A percentile compares a stretch with the other conserved stretches of the same genome.
Evolutionary conservation across 495 filamentous ascomycete genomes (phyloP).

Genomic region (Penicillium crystallinum): DNA sequence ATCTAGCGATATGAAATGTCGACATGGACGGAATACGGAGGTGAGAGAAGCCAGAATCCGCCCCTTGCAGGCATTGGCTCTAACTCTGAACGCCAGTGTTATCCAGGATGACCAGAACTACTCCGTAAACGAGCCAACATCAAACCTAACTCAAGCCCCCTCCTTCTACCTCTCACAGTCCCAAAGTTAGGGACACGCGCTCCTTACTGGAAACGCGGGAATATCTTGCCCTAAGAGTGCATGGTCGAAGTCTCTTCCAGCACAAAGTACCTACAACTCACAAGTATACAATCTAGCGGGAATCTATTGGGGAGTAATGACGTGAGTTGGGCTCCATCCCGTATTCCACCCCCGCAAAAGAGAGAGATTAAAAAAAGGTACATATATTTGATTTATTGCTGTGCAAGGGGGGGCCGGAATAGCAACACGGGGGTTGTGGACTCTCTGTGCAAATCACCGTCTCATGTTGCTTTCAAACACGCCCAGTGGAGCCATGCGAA

Average conservation of each 20-base stretch:
- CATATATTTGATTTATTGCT: neutral
- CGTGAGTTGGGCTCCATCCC: neutral
- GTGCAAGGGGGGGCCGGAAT: neutral
- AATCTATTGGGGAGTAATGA: neutral
- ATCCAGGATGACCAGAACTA: too few species aligned
- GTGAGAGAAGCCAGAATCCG: neutral
- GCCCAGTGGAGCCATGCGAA: neutral
- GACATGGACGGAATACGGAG: too few species aligned
- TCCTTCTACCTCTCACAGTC: too few species aligned
- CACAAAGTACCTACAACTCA: too few species aligned
- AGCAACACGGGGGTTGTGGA: neutral
- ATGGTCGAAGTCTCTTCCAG: too few species aligned
- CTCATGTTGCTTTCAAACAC: neutral
- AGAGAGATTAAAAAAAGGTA: neutral
- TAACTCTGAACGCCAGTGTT: neutral
- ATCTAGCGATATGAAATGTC: neutral
- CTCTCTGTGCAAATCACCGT: constrained; percentile 1
- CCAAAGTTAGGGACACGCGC: too few species aligned
- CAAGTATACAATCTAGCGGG: too few species aligned
- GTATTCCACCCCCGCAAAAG: neutral
- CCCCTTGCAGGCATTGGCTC: constrained; percentile 4
- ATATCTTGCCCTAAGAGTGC: too few species aligned
- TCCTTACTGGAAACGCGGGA: too few species aligned
- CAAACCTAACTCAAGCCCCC: too few species aligned
- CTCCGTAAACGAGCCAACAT: too few species aligned